These are phyloP conservation scores for Nyctanthes arbortristis DNA, from an alignment of 257 asterid genomes.

Conservation along the genomic window DNA sequence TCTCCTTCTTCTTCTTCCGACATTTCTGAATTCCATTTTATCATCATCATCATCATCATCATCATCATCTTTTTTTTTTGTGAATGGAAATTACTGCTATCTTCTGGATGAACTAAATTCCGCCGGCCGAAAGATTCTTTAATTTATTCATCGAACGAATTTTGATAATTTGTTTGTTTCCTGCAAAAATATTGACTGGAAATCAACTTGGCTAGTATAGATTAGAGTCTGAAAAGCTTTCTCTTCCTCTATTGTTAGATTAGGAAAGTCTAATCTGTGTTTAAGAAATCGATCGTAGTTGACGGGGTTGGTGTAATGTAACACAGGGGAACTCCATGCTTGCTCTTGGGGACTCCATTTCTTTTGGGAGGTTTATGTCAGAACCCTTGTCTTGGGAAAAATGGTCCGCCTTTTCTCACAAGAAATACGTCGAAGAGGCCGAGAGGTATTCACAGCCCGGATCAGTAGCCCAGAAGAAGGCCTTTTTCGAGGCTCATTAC, in stretches of 20 bases:
- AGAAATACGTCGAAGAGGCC: slow-evolving; percentile 91
- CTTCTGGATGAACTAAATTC: too few relatives aligned
- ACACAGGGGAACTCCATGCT: slow-evolving; percentile 71
- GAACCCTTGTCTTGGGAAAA: slow-evolving; percentile 87
- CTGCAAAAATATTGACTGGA: too few relatives aligned
- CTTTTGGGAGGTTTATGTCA: slow-evolving; percentile 77
- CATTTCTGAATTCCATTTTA: too few relatives aligned
- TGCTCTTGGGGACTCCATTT: slow-evolving; percentile 78
- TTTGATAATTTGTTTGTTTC: too few relatives aligned
- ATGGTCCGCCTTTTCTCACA: slow-evolving; percentile 90
- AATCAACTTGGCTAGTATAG: too few relatives aligned
- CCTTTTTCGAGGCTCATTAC: slow-evolving; percentile 97
- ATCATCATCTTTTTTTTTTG: too few relatives aligned
- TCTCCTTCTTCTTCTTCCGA: too few relatives aligned
- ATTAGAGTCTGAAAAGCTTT: too few relatives aligned
- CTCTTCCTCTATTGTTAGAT: background rate
- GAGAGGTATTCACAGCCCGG: slow-evolving; percentile 83
- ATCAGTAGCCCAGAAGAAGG: slow-evolving; percentile 92
- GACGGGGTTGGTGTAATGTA: background rate
- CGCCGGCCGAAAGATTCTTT: too few relatives aligned
- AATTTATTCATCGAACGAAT: too few relatives aligned
- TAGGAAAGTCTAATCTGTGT: background rate
- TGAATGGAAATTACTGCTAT: too few relatives aligned
- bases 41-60: too few relatives aligned
- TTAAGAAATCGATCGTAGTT: background rate